phyloP scores from a whole-genome alignment of 1,284 basidiomycete species.

The Cutaneotrichosporon sp. region DNA sequence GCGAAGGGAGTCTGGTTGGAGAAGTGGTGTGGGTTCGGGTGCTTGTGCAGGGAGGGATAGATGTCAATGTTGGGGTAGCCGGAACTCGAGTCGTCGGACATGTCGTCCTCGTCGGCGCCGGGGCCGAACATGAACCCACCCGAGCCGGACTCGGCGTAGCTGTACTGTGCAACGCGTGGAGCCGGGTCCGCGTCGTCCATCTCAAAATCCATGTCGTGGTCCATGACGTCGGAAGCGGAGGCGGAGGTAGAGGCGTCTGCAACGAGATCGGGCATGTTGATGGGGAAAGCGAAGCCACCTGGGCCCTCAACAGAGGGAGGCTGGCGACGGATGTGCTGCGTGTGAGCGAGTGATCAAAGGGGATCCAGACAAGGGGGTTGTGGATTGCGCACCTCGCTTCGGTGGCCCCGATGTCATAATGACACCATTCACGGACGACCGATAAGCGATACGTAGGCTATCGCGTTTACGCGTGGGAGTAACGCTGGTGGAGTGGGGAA shows the following conservation, averaged over 20 bases:
- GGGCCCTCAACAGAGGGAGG: constrained; percentile 9
- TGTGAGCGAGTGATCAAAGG: too few relatives aligned
- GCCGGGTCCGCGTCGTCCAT: constrained; percentile 24
- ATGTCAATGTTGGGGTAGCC: constrained; percentile 7
- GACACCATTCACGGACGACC: too few relatives aligned
- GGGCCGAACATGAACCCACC: constrained; percentile 46
- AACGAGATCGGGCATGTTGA: constrained; percentile 35
- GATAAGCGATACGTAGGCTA: too few relatives aligned
- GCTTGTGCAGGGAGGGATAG: constrained; percentile 11
- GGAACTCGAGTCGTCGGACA: constrained; percentile 24
- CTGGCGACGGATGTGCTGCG: constrained; percentile 18
- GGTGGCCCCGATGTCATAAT: too few relatives aligned
- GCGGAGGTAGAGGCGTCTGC: constrained; percentile 23
- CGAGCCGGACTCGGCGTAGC: constrained; percentile 27
- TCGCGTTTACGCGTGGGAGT: too few relatives aligned
- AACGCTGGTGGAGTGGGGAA: background rate
- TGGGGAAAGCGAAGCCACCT: constrained; percentile 17
- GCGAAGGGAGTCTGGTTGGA: too few relatives aligned
- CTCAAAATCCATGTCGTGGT: constrained; percentile 37
- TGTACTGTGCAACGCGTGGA: constrained; percentile 15
- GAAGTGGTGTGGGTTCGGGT: constrained; percentile 27
- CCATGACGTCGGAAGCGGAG: constrained; percentile 26
- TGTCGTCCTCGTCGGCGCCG: constrained; percentile 43
- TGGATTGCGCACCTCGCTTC: too few relatives aligned
- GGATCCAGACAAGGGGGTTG: too few relatives aligned